Conservation (phyloP, 129 eudicot genomes). For the Centrapalus pauciflorus region DNA sequence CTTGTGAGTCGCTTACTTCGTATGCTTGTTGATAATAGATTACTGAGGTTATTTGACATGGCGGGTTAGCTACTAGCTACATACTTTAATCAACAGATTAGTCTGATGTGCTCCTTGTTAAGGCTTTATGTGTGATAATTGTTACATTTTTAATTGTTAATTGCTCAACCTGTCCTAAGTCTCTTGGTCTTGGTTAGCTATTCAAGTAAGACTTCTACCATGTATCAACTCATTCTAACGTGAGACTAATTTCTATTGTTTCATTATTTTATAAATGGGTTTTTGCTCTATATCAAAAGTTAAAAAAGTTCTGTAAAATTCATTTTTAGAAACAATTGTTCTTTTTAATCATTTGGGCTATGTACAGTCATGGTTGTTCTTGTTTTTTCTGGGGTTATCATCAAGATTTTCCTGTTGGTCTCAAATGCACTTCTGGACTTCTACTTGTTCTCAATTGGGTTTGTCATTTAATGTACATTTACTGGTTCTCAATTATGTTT, state of each 20-base stretch:
- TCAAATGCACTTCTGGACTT: too few relatives aligned
- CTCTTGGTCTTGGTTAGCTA: conserved; percentile 25
- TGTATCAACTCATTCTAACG: neutral
- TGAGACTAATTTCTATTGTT: neutral
- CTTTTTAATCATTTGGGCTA: neutral
- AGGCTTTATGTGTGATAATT: too few relatives aligned
- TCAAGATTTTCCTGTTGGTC: neutral
- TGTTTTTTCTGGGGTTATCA: neutral
- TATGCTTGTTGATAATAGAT: too few relatives aligned
- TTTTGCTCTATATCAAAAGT: neutral
- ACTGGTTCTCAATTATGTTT: neutral
- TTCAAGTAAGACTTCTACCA: conserved; percentile 29
- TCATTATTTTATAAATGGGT: neutral
- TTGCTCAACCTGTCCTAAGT: conserved; percentile 13
- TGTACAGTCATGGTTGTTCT: neutral
- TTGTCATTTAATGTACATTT: neutral
- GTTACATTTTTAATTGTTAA: too few relatives aligned
- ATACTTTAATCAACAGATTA: too few relatives aligned
- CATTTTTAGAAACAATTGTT: neutral
- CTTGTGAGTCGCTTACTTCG: too few relatives aligned
- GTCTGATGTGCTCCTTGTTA: too few relatives aligned
- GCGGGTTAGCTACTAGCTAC: too few relatives aligned
- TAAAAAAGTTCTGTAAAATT: neutral
- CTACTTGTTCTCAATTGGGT: too few relatives aligned
- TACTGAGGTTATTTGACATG: too few relatives aligned